Evolutionary conservation across 192 early-diverging fungal genomes (phyloP), one percentile per base, ranked within the genome.

Genomic region (Linnemannia hyalina): DNA sequence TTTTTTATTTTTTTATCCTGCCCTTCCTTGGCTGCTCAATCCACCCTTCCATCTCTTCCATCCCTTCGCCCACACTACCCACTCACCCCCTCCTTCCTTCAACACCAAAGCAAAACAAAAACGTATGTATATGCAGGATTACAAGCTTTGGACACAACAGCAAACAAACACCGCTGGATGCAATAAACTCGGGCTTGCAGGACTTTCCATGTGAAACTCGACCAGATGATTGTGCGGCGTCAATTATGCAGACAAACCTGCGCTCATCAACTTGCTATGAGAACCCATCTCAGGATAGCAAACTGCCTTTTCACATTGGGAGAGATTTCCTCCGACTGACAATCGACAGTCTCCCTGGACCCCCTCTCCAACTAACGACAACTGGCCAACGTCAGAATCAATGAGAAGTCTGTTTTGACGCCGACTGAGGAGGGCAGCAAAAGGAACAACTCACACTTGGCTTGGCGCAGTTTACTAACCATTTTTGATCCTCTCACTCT

Each of bases 91-190:
- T 1, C 41, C 69, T 15, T 40, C 9, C 68, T 2, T 69, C 38
- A 35, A 70, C 38, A 70, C 26, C 8, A 32, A 70, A 63, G 26
- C 29, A 32, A 60, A 8, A 23, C 11, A 65, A 65, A 22, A 41
- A 70, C 69, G 69, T 70, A 70, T 70, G 69, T 70, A 70, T 41
- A n/a, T 42, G 7, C 23, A 69, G 68, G 35, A 38, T n/a, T 5
- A 26, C 38, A n/a, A 70, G 36, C 16, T 42, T 23, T n/a, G 18
- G 40, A 42, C 35, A 32, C 22, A 6, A 23, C 40, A 38, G 38
- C 35, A 18, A 35, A 38, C 35, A 70, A 70, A 22, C 69, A 73
- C 20, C 0, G 46, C 15, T 0, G n/a, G 46, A 52, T 52, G 60
- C 55, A 60, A 60, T 3, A 65, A 65, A 65, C 60, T 29, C 26